Base-by-base conservation (phyloP, 2,329 filamentous ascomycete species). In the Curvularia sp. region DNA sequence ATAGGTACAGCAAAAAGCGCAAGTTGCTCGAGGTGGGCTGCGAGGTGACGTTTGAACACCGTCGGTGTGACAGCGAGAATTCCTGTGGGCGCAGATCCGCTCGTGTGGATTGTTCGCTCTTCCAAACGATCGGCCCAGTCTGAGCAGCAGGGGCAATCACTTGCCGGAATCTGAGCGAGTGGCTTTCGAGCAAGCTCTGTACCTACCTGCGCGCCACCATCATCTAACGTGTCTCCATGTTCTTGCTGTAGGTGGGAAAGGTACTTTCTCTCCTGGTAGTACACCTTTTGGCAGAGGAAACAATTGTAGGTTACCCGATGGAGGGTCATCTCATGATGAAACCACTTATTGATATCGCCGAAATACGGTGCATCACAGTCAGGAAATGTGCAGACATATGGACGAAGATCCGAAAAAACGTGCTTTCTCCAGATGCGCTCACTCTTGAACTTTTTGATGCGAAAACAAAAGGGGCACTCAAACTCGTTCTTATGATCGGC, bases 351-450 rank as follows among this genome's bases (percentile, higher is more conserved):
- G 26, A 46, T 46, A 30, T 46, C 43, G 7, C 43, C 26, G 26
- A 46, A 46, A 46, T 46, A 46, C 24, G 43, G 43, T 12, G 43
- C 43, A 20, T 46, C 26, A 4, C 43, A 46, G 26, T 31, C 26
- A 30, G 43, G 43, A 18, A 31, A 46, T 18, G 43, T 46, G 26
- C 43, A 46, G 43, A 46, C 43, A 3, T 46, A 46, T 46, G 43
- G n/a, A 46, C 43, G 43, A 31, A 46, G 43, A 46, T 46, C 43
- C 7, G 43, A 30, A 18, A 46, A 46, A 9, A 46, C 43, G n/a
- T 46, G 43, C 43, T 46, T 46, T 20, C 26, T 46, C 43, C 43
- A 46, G 24, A 46, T 20, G n/a, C 43, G 26, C 26, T 46, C 43
- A 9, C n/a, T 31, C 26, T 46, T 46, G 43, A 46, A 30, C 26